Percentiles rank a stretch among this genome's conserved stretches.
These are phyloP conservation scores for Senna siamea DNA, from an alignment of 306 rosid species.

Conservation along the genomic window DNA sequence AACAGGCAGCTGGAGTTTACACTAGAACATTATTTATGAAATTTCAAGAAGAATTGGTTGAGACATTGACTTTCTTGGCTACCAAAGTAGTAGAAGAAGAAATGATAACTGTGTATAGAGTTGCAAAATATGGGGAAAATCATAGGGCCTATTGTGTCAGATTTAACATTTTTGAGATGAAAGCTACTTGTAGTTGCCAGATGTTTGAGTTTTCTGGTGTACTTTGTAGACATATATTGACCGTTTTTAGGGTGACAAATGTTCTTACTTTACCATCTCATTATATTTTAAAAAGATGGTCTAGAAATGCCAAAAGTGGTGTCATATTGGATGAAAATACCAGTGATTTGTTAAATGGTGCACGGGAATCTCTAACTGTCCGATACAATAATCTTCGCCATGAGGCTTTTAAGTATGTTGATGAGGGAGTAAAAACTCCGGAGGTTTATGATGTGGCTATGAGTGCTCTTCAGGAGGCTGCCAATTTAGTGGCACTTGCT, in stretches of 20 bases:
- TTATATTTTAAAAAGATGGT: slow-evolving; percentile 45
- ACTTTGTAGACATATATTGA: slow-evolving; percentile 47
- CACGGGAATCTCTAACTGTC: slow-evolving; percentile 33
- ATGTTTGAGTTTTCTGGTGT: slow-evolving; percentile 42
- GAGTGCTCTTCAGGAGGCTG: slow-evolving; percentile 40
- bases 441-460: slow-evolving; percentile 38
- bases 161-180: slow-evolving; percentile 37
- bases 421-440: slow-evolving; percentile 32
- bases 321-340: slow-evolving; percentile 38
- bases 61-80: slow-evolving; percentile 44
- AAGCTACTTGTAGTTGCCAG: slow-evolving; percentile 45
- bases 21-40: slow-evolving; percentile 46
- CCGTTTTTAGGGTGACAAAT: slow-evolving; percentile 50
- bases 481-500: slow-evolving; percentile 37
- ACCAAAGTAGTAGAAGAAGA: slow-evolving; percentile 42
- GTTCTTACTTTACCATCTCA: slow-evolving; percentile 47
- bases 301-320: slow-evolving; percentile 50
- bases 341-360: slow-evolving; percentile 28
- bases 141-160: slow-evolving; percentile 37
- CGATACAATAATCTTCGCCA: slow-evolving; percentile 41
- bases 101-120: slow-evolving; percentile 27
- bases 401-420: slow-evolving; percentile 44
- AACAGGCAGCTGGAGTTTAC: slow-evolving; percentile 44
- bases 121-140: slow-evolving; percentile 41
- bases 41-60: slow-evolving; percentile 47